Evolutionary conservation across 2,329 filamentous ascomycete species (phyloP), one percentile per base, ranked within the genome.

Genomic region (Emmonsia crescens): DNA sequence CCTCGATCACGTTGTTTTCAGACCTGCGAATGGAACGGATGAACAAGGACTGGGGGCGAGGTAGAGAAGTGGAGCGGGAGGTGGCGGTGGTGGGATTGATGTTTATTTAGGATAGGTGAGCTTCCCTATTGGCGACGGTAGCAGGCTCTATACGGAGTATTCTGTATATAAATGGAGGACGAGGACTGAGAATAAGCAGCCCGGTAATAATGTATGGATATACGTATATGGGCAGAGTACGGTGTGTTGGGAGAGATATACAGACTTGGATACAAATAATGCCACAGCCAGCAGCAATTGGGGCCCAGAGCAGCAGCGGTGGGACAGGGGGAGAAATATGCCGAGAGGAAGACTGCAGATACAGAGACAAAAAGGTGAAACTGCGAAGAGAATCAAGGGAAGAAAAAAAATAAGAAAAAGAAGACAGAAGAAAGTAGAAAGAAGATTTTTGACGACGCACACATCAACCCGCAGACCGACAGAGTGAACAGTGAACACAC

Each of bases 21-120:
- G 24, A 14, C 5, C 27, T 36, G 33, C 33, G 40, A 21, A 40
- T 24, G 56, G 56, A 46, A 29, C 24, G 12, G 27, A 29, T 29
- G n/a, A 29, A 21, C n/a, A 40, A 42, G 54, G 54, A 42, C 36
- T 40, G 38, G 54, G 38, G 54, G 36, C 16, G 33, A 49, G 31
- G 54, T 27, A 10, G 57, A 49, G 42, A 59, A 49, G 57, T 48
- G 65, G 29, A 69, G 27, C 19, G 31, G 9, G 10, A 31, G 19
- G 24, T 31, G 16, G 24, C 21, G 49, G 21, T 52, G 49, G 27
- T n/a, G 42, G 42, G 10, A 33, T 6, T 31, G 49, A 33, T 52
- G 49, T 3, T 33, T 33, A 27, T 10, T 31, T 31, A 8, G 27
- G 6, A 31, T 27, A 52, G 14, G 14, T 33, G 27, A 33, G 49